Base-by-base conservation (phyloP, 495 filamentous ascomycete species). In the Penicillium atrosanguineum region DNA sequence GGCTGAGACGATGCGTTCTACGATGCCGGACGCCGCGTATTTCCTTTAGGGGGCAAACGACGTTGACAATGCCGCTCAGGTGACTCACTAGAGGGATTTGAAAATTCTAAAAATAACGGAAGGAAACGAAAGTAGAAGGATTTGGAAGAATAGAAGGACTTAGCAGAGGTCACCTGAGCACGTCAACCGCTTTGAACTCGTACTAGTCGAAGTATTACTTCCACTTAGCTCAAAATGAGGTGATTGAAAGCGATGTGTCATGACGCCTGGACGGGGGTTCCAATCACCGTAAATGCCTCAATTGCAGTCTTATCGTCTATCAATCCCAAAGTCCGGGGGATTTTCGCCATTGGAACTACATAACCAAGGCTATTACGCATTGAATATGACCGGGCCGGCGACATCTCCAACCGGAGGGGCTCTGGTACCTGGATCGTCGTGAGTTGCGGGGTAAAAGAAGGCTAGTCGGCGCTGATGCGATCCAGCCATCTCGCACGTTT, bases 241-340 rank as follows among this genome's bases (percentile, higher is more conserved):
- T 53, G 46, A 57, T 64, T 48, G 59, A 58, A 59, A 59, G 62
- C 55, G 60, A 59, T 64, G 62, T 64, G 62, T 64, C 62, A 64
- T 62, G 54, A 36, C 50, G 41, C 25, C 48, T 25, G 48, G 29
- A 18, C 34, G 28, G 31, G 31, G 42, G 28, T 34, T 31, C 31
- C 15, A 48, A 48, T 21, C 23, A 48, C 38, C 4, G 40, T 43
- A 51, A 50, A 56, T 56, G n/a, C 53, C 53, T 56, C 53, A 56
- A 55, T 14, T 44, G 56, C 53, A 63, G 45, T 45, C 48, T 40
- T 50, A 60, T 41, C 49, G 15, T 47, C 55, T 19, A 34, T 34
- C 11, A 14, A 23, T 11, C 44, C 25, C 55, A 36, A 36, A 54
- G 52, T 61, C 59, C 60, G 63, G 61, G 62, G 56, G 60, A 65